A percentile compares a stretch with the other conserved stretches of the same genome.
These are phyloP conservation scores for Fusarium vanettenii DNA, from an alignment of 2,329 filamentous ascomycete genomes.

Conservation along the genomic window DNA sequence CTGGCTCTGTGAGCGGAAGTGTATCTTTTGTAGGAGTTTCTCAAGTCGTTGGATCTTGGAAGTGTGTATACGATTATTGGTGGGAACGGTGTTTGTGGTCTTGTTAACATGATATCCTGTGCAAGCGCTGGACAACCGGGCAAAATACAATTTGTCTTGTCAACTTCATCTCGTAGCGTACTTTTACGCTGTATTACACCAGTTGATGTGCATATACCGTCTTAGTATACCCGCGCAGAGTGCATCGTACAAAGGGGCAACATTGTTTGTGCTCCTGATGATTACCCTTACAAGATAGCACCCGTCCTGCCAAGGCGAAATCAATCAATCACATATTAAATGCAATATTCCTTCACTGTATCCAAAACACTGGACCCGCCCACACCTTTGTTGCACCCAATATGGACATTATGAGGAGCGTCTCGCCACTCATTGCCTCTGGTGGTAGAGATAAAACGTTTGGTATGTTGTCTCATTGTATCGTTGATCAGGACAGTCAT, in stretches of 20 bases:
- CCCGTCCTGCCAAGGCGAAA: background rate
- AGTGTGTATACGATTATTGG: background rate
- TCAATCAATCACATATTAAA: background rate
- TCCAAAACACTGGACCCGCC: background rate
- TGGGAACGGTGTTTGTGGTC: background rate
- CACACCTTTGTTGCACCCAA: background rate
- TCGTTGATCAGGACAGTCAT: background rate
- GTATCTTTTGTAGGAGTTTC: background rate
- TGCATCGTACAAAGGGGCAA: background rate
- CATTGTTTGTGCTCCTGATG: background rate
- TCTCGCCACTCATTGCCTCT: background rate
- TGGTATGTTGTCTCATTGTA: background rate
- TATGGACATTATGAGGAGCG: background rate
- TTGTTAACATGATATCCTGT: background rate
- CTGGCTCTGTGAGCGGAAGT: background rate
- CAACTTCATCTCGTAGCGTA: background rate
- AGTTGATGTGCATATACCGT: background rate
- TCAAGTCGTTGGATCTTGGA: background rate
- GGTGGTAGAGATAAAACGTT: background rate
- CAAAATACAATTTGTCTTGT: background rate
- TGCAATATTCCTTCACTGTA: background rate
- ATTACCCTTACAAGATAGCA: background rate
- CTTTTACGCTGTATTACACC: background rate
- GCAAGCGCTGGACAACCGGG: background rate
- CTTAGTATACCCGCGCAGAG: background rate